Conservation (phyloP, 2,329 filamentous ascomycete species). For the Phialophora expanda region DNA sequence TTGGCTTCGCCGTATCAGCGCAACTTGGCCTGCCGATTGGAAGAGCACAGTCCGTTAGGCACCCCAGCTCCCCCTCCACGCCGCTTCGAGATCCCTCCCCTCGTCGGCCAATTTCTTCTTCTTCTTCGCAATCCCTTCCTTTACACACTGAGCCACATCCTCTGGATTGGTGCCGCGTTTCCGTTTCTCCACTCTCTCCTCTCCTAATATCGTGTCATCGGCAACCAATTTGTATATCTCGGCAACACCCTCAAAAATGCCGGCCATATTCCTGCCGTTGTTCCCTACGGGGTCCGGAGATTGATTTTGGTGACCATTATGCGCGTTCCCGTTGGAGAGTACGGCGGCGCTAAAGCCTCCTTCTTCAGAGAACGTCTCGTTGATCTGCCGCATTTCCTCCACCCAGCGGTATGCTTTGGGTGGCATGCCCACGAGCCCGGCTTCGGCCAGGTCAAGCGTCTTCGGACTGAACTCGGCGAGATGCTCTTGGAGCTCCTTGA, state of each 20-base stretch:
- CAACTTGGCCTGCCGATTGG: background rate
- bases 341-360: conserved; percentile 59
- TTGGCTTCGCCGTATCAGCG: background rate
- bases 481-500: conserved; percentile 63
- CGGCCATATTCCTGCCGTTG: conserved; percentile 4
- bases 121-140: conserved; percentile 44
- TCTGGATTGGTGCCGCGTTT: conserved; percentile 50
- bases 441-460: conserved; percentile 55
- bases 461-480: conserved; percentile 58
- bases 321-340: conserved; percentile 39
- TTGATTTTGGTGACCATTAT: conserved; percentile 3
- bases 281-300: no score
- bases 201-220: conserved; percentile 55
- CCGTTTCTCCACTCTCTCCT: conserved; percentile 50
- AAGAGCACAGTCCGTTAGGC: background rate
- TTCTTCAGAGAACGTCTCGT: conserved; percentile 66
- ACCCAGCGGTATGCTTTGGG: conserved; percentile 81
- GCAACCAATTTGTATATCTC: conserved; percentile 59
- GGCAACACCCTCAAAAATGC: conserved; percentile 45
- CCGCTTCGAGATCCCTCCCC: conserved; percentile 25
- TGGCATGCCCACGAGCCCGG: conserved; percentile 64
- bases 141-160: conserved; percentile 51
- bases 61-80: conserved; percentile 36
- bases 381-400: conserved; percentile 77
- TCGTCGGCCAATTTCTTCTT: conserved; percentile 36